Evolutionary conservation across 768 basidiomycete species (phyloP), one percentile per base, ranked within the genome.

Genomic region (Lactifluus echinatus): DNA sequence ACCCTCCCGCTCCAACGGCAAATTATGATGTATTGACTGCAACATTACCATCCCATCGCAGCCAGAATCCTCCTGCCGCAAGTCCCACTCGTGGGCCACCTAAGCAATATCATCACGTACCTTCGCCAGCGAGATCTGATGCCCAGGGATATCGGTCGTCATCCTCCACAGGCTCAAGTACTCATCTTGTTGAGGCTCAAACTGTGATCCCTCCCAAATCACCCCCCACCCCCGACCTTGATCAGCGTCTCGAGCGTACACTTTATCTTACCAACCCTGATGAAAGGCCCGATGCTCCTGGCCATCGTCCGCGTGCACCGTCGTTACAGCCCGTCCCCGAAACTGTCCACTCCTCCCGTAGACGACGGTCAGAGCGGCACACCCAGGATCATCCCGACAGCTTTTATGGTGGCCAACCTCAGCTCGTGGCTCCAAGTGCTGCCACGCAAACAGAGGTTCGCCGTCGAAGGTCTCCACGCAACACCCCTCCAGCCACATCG

Each of bases 241-340:
- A 59, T 4, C 48, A 37, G 14, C 53, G 42, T 37, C 10, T 59
- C 36, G 36, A 40, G 11, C 58, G 47, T 37, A 55, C 58, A 10
- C 58, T 59, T 28, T 59, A 59, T 44, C 58, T 59, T 17, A 55
- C 58, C 26, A 59, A 59, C 48, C 57, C 57, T n/a, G 57, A 59
- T 34, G 47, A 37, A 19, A n/a, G 8, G 3, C 14, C 19, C 19
- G 12, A 33, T n/a, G 0, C 39, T 47, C 24, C 31, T 36, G 19
- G 10, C 28, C 42, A 39, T 33, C 47, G 19, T 31, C 29, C 28
- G 3, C 34, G 14, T 6, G 28, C 12, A 15, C 10, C 28, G 17
- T 33, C 33, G 24, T 28, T 53, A 26, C 29, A 45, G 11, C 23
- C 45, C 2, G 46, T 52, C 19, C 47, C 52, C 15, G 57, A 44